Percentiles rank a stretch among this genome's conserved stretches.
Evolutionary conservation across 768 basidiomycete species (phyloP).

Genomic region (Leccinum boreale): DNA sequence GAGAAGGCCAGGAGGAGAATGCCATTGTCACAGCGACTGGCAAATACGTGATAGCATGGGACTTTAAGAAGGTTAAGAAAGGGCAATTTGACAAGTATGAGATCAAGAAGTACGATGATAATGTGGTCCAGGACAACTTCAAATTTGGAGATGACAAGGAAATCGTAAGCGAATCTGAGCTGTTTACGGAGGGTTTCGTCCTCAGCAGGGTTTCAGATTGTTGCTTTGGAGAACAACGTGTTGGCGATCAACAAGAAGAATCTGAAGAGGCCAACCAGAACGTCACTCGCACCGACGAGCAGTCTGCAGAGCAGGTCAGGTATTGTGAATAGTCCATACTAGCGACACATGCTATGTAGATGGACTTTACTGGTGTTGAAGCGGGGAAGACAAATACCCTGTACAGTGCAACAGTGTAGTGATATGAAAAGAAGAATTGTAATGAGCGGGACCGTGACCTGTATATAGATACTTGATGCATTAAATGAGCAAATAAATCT

Average conservation of each 20-base stretch:
- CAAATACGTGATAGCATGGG: constrained; percentile 92
- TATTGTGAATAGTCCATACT: constrained; percentile 71
- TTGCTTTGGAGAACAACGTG: constrained; percentile 92
- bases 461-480: constrained; percentile 6
- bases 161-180: constrained; percentile 57
- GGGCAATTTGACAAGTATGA: constrained; percentile 90
- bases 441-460: not conserved
- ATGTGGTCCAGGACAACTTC: constrained; percentile 96
- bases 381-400: constrained; percentile 16
- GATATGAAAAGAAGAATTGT: constrained; percentile 1
- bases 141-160: constrained; percentile 96
- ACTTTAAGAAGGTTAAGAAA: constrained; percentile 93
- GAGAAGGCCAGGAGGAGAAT: constrained; percentile 84
- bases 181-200: not conserved
- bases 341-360: constrained; percentile 5
- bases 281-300: constrained; percentile 54
- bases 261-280: constrained; percentile 76
- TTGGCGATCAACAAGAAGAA: constrained; percentile 92
- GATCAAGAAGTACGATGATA: constrained; percentile 94
- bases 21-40: constrained; percentile 95
- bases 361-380: not conserved
- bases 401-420: not conserved
- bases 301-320: constrained; percentile 49
- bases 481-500: constrained; percentile 23
- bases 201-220: constrained; percentile 57